phyloP scores from a whole-genome alignment of 306 rosid species.

The Gastrolobium villosum region DNA sequence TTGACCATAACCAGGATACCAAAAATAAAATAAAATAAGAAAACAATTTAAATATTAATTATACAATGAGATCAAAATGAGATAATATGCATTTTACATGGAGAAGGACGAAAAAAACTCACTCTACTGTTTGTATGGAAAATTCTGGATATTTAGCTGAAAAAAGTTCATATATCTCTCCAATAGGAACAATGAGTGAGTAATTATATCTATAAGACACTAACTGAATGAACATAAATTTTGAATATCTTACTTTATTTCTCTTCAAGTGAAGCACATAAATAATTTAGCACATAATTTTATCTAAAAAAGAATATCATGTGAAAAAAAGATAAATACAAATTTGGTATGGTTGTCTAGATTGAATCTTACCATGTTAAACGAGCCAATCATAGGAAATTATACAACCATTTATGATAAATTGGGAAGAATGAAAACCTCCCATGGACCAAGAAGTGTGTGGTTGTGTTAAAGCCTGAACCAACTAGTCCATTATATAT shows the following conservation, averaged over 20 bases:
- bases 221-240: no score
- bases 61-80: neutral
- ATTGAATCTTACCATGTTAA: no score
- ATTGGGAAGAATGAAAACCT: no score
- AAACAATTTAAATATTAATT: neutral
- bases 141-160: conserved; percentile 53
- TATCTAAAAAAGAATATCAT: no score
- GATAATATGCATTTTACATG: neutral
- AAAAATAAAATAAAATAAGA: conserved; percentile 35
- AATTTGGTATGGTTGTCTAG: no score
- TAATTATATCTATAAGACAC: conserved; percentile 58
- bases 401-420: no score
- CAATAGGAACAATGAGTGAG: conserved; percentile 47
- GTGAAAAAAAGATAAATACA: no score
- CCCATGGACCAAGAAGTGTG: neutral
- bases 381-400: no score
- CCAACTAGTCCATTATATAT: neutral
- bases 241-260: no score
- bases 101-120: conserved; percentile 44
- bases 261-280: no score
- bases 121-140: conserved; percentile 59
- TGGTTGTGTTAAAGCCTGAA: neutral
- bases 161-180: conserved; percentile 48
- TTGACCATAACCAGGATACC: no score
- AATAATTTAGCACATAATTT: no score